Base-by-base conservation (phyloP, 1,139 yeast genomes). In the Kurtzmaniella quercitrusa region DNA sequence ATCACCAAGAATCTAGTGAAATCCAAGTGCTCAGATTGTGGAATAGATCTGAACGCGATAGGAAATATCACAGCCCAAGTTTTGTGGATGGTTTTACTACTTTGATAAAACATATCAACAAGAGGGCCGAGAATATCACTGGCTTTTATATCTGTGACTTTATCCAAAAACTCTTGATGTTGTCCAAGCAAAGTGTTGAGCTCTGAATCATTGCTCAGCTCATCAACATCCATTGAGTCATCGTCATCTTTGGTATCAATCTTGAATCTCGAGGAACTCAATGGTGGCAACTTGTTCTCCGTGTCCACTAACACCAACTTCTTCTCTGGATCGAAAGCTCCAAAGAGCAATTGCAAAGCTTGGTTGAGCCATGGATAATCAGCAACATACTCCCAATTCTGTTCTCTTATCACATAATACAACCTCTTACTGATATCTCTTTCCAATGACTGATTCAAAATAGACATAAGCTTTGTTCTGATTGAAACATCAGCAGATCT, bases 281-380 rank as follows among this genome's bases (percentile, higher is more conserved):
- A 63, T 2, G 84, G 68, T 2, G 89, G 77, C 42, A 87, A 69
- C 29, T 70, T 73, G 51, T 79, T 75, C 40, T 82, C 85, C 10
- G 66, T 70, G 1, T 65, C 65, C 5, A 66, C 62, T 38, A 87
- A 62, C 27, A 60, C 63, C 25, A 86, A 53, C 7, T 58, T 63
- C 44, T 75, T 68, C 1, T 77, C 77, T 38, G 63, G 63, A 46
- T 82, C 84, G 53, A 89, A 79, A 0, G 95, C 76, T 0, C 95
- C 96, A 57, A 85, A 87, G 11, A 94, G 66, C 38, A 94, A 66
- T 59, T 93, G 98, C 34, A 89, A 69, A 0, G 96, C 98, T 62
- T 93, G 98, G 59, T 90, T 89, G 48, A 91, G 68, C 98, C 98
- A 94, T 41, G 91, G 90, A 56, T 86, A 86, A 52, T 91, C 98